These are phyloP conservation scores for Eleusine indica DNA, from an alignment of 176 grass and related monocot genomes.

Conservation along the genomic window DNA sequence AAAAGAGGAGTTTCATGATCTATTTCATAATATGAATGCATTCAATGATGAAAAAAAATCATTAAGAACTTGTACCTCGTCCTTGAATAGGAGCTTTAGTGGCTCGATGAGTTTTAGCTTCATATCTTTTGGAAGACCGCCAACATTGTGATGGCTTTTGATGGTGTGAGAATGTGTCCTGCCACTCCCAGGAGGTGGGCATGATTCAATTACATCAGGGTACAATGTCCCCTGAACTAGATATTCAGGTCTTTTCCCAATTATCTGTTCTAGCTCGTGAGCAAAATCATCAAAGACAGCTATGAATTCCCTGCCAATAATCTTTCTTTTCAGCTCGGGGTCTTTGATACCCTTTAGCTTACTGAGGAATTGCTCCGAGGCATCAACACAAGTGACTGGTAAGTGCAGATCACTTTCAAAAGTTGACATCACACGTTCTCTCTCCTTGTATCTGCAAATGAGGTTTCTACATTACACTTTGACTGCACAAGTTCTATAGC, in stretches of 20 bases:
- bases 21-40: not conserved
- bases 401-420: slow-evolving; percentile 82
- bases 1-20: not conserved
- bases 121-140: slow-evolving; percentile 83
- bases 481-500: not conserved
- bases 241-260: slow-evolving; percentile 66
- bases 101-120: slow-evolving; percentile 87
- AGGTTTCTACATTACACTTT: not conserved
- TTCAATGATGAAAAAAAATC: not conserved
- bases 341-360: slow-evolving; percentile 74
- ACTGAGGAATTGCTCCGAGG: slow-evolving; percentile 81
- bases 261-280: slow-evolving; percentile 56
- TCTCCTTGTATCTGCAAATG: slow-evolving; percentile 73
- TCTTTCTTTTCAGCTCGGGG: slow-evolving; percentile 87
- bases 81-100: slow-evolving; percentile 88
- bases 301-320: slow-evolving; percentile 85
- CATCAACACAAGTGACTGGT: slow-evolving; percentile 77
- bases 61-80: slow-evolving; percentile 55
- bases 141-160: slow-evolving; percentile 95
- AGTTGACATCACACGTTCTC: slow-evolving; percentile 76
- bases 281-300: slow-evolving; percentile 87
- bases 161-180: slow-evolving; percentile 86
- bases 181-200: slow-evolving; percentile 80
- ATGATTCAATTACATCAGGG: slow-evolving; percentile 94
- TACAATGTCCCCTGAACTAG: slow-evolving; percentile 92